Base-by-base conservation (phyloP, 805 yeast genomes). In the Isabelozyma gotoi region DNA sequence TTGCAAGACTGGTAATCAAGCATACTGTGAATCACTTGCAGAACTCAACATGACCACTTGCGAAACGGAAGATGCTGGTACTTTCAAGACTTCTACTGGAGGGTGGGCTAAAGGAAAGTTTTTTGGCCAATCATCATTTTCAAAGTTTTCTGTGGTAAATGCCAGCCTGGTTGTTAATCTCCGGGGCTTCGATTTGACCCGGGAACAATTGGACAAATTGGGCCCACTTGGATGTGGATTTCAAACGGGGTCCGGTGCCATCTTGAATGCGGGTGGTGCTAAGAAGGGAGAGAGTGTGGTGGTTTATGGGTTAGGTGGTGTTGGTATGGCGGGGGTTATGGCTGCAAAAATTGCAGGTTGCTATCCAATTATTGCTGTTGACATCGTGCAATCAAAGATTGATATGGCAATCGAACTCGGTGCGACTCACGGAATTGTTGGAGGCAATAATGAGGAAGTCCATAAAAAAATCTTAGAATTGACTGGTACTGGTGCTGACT, bases 271-370 rank as follows among this genome's bases (percentile, higher is more conserved):
- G 8, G 48, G 45, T 15, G 21, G 31, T 17, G 45, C 48, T 20
- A 37, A 19, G 16, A 34, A 37, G 16, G 45, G 40, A 15, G 48
- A 45, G 3, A 38, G 42, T 21, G 38, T 24, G 32, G 45, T 33
- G 3, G 38, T 45, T n/a, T 45, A 45, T 39, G 48, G 48, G 6
- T 38, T 41, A 19, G 48, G 48, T 4, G 48, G 45, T 31, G 48
- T 45, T 21, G 48, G 48, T 18, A 31, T 45, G 33, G 48, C 48
- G 19, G 48, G 38, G 5, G 24, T 45, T 12, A 45, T 45, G 48
- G 48, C 45, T 37, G 48, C 48, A 24, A 45, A 45, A 39, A 38
- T 45, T 19, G 45, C 45, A 12, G 45, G 45, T 11, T 45, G 48
- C 39, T 6, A 20, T 19, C 45, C 48, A 8, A 41, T 45, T 19